phyloP scores from a whole-genome alignment of 768 basidiomycete genomes.

The Lentinus brumalis region DNA sequence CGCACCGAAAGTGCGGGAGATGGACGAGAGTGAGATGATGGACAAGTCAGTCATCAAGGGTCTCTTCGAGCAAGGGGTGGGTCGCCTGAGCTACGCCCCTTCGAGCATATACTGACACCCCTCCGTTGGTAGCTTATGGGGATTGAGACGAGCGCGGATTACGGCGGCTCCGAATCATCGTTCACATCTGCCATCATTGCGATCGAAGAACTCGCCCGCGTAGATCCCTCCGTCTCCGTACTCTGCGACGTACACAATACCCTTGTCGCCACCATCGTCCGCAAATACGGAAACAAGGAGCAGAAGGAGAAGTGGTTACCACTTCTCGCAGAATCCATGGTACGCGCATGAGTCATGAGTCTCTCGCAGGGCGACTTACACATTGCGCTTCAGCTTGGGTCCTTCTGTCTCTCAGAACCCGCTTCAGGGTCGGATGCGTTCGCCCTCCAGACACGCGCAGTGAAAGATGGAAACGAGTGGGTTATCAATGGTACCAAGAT shows the following conservation, averaged over 20 bases:
- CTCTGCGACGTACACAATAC: conserved; percentile 99
- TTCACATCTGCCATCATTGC: conserved; percentile 96
- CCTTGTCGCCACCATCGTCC: conserved; percentile 91
- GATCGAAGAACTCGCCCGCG: conserved; percentile 95
- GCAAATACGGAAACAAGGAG: conserved; percentile 81
- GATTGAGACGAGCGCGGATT: conserved; percentile 84
- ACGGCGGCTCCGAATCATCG: conserved; percentile 86
- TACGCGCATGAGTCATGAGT: conserved; percentile 30
- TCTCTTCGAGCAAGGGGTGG: conserved; percentile 92
- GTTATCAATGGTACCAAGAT: conserved; percentile 96
- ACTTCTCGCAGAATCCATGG: conserved; percentile 75
- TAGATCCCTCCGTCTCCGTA: conserved; percentile 96
- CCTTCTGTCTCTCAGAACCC: conserved; percentile 93
- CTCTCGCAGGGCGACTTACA: not conserved
- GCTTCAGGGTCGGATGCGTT: conserved; percentile 97
- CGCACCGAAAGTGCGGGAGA: conserved; percentile 88
- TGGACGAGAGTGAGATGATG: conserved; percentile 98
- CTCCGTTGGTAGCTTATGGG: conserved; percentile 79
- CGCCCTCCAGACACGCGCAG: conserved; percentile 91
- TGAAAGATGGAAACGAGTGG: conserved; percentile 83
- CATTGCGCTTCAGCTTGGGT: conserved; percentile 68
- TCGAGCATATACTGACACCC: not conserved
- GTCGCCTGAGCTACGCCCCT: conserved; percentile 27
- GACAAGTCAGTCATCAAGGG: conserved; percentile 84
- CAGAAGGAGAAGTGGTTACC: conserved; percentile 91